phyloP scores from a whole-genome alignment of 257 asterid species.

The Solanum chilense region DNA sequence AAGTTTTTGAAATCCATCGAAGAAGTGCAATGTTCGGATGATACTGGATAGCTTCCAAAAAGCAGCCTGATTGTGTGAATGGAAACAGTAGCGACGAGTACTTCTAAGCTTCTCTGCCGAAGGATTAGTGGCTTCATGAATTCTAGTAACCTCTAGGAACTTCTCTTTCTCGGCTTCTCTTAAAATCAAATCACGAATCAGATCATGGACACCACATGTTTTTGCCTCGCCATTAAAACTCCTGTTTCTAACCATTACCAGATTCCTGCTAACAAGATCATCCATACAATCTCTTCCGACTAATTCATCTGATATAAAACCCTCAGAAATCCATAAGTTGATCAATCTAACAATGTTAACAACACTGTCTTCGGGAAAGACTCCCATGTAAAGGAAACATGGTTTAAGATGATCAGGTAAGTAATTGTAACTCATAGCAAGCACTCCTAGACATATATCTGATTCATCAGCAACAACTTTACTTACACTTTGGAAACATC shows the following conservation, averaged over 20 bases:
- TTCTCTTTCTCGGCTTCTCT: not conserved
- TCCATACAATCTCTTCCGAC: not conserved
- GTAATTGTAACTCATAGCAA: not conserved
- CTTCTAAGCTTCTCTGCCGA: not conserved
- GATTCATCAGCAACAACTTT: too few relatives aligned
- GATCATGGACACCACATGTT: not conserved
- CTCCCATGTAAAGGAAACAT: not conserved
- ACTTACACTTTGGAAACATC: not conserved
- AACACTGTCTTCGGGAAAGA: not conserved
- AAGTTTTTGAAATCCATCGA: not conserved
- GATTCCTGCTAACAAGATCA: not conserved
- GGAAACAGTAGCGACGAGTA: not conserved
- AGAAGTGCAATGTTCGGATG: not conserved
- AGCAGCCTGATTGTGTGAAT: not conserved
- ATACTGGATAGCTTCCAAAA: not conserved
- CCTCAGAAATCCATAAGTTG: not conserved
- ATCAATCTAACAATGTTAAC: not conserved
- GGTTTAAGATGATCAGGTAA: not conserved
- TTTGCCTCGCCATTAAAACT: not conserved
- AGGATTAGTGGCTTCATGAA: not conserved
- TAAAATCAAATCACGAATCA: not conserved
- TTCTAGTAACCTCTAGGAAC: not conserved
- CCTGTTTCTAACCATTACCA: not conserved
- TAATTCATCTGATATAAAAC: not conserved
- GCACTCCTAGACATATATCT: too few relatives aligned